Conservation (phyloP, 257 asterid genomes). For the Cinchona pubescens region DNA sequence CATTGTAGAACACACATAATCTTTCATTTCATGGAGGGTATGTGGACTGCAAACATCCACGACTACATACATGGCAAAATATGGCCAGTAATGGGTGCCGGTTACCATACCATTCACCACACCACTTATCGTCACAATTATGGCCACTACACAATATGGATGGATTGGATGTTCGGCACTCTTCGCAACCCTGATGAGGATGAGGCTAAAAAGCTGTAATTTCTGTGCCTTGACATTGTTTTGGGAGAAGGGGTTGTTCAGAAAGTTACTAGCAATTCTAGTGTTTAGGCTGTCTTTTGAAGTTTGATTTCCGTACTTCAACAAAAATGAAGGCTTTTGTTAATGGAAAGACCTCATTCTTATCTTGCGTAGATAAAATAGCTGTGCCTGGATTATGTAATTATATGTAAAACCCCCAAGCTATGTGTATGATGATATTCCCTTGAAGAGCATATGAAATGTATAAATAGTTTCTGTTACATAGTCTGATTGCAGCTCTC, state of each 20-base stretch:
- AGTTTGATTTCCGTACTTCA: neutral
- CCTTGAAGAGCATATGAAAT: too few relatives aligned
- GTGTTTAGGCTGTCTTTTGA: slow-evolving; percentile 1
- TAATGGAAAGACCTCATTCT: neutral
- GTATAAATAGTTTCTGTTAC: too few relatives aligned
- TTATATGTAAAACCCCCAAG: too few relatives aligned
- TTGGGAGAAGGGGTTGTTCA: neutral
- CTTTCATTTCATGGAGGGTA: slow-evolving; percentile 68
- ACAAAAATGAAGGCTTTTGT: too few relatives aligned
- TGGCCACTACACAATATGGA: slow-evolving; percentile 94
- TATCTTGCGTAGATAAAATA: neutral
- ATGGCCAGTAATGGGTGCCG: slow-evolving; percentile 99
- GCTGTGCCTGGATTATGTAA: neutral
- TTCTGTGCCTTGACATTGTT: neutral
- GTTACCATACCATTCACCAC: slow-evolving; percentile 97
- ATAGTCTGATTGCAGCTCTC: too few relatives aligned
- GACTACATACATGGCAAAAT: slow-evolving; percentile 82
- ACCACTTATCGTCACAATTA: slow-evolving; percentile 94
- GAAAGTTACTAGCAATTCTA: neutral
- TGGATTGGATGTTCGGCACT: slow-evolving; percentile 99
- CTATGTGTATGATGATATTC: neutral
- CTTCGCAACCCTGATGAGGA: slow-evolving; percentile 89
- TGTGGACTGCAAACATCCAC: slow-evolving; percentile 95
- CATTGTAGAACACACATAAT: slow-evolving; percentile 76
- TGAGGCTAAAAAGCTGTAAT: slow-evolving; percentile 53